Percentiles rank a stretch among this genome's conserved stretches.
These are phyloP conservation scores for Myriosclerotinia duriaeana DNA, from an alignment of 2,329 filamentous ascomycete species.

Conservation along the genomic window DNA sequence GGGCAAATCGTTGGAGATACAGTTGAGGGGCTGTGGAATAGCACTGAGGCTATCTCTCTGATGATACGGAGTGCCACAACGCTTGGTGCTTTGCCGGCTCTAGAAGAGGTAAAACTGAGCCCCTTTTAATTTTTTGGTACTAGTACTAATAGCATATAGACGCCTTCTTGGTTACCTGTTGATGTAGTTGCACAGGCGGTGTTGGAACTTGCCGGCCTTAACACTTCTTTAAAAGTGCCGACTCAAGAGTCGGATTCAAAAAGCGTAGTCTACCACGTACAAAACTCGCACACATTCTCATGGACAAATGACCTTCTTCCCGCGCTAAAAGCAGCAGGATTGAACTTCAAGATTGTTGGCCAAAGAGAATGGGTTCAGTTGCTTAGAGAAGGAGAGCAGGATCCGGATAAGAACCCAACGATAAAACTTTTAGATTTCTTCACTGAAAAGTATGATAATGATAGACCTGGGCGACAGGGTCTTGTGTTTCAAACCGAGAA, in stretches of 20 bases:
- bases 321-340: conserved; percentile 47
- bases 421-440: conserved; percentile 56
- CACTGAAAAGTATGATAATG: conserved; percentile 51
- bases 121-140: background rate
- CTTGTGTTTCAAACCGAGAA: conserved; percentile 44
- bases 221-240: conserved; percentile 4
- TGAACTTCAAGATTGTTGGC: conserved; percentile 47
- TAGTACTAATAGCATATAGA: conserved; percentile 26
- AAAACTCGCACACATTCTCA: conserved; percentile 49
- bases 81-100: conserved; percentile 46
- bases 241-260: conserved; percentile 26
- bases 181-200: conserved; percentile 47
- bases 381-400: conserved; percentile 48
- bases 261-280: conserved; percentile 48
- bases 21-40: conserved; percentile 51
- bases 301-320: conserved; percentile 55
- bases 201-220: conserved; percentile 42
- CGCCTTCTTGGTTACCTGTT: conserved; percentile 48
- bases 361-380: conserved; percentile 48
- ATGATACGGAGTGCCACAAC: conserved; percentile 50
- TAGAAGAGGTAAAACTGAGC: conserved; percentile 43
- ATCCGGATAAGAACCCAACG: conserved; percentile 51
- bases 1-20: conserved; percentile 54
- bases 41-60: conserved; percentile 52
- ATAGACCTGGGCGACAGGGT: conserved; percentile 42